Evolutionary conservation across 2,329 filamentous ascomycete genomes (phyloP).

Genomic region (Thelonectria olida): DNA sequence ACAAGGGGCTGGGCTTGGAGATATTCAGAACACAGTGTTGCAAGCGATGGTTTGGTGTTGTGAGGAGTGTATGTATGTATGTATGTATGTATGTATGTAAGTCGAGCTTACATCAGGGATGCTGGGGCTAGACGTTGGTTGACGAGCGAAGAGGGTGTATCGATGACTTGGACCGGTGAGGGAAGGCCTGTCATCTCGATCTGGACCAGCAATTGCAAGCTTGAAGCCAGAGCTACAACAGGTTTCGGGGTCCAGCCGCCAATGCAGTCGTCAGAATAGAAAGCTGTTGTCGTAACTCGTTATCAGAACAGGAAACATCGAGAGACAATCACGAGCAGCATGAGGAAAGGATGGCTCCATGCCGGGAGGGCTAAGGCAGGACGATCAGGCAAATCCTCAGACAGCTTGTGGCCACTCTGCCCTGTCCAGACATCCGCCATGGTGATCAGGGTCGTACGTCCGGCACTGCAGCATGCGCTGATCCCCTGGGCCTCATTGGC

Average conservation of each 20-base stretch:
- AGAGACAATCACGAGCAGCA: not conserved
- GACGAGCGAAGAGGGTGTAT: conserved; percentile 4
- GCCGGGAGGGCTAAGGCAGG: conserved; percentile 2
- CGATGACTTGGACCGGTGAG: conserved; percentile 5
- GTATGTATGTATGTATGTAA: too few relatives aligned
- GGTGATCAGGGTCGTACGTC: conserved; percentile 13
- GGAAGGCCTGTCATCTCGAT: not conserved
- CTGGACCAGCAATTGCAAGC: not conserved
- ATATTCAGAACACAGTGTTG: not conserved
- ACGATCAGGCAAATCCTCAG: conserved; percentile 3
- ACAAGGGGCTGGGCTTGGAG: not conserved
- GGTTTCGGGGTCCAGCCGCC: conserved; percentile 10
- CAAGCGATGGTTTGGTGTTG: conserved; percentile 1
- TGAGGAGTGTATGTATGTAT: not conserved
- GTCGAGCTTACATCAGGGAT: not conserved
- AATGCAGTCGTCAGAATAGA: not conserved
- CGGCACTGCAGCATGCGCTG: not conserved
- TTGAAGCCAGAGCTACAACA: not conserved
- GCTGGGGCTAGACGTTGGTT: not conserved
- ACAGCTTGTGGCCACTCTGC: not conserved
- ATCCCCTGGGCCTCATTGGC: not conserved
- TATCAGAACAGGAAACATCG: conserved; percentile 10
- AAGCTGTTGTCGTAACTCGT: not conserved
- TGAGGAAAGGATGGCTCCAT: conserved; percentile 8
- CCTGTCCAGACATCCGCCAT: conserved; percentile 1